Base-by-base conservation (phyloP, 768 basidiomycete species). In the Cubamyces lactineus region DNA sequence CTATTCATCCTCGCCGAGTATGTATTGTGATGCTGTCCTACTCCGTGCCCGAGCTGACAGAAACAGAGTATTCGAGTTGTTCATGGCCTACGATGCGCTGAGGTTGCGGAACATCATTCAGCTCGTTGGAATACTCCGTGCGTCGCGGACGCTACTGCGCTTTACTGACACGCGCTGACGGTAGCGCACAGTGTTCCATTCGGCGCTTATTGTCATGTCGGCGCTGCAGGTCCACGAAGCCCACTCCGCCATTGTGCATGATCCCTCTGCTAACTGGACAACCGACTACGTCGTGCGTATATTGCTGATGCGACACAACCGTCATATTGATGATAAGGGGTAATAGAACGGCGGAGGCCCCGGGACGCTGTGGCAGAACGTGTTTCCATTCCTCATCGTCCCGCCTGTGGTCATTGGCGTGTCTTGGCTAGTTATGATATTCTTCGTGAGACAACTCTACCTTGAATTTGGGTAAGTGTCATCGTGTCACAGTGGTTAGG, bases 41-140 rank as follows among this genome's bases (percentile, higher is more conserved):
- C 38, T 39, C 43, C 56, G 53, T 51, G 17, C 53, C 66, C 13
- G 60, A 17, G 43, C 13, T 30, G 38, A 41, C 56, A 17, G 15
- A 13, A 28, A 19, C 61, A 94, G 92, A 73, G 59, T 92, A 1
- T 94, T 94, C 63, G 91, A 93, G 68, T 74, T 92, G 6, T 75
- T 87, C 58, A 89, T 94, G 82, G 89, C 89, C 2, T 83, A 87
- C 64, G 92, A 94, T 78, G 92, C 92, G n/a, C 78, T 94, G 38
- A 81, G 87, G 28, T 66, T 87, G 63, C 84, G 92, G 63, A 94
- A 93, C 70, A 79, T 87, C 66, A 88, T 94, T 39, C 91, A 94
- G 71, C 76, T 94, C 2, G 70, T 88, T 3, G 91, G 91, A 39
- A 85, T 93, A 49, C 78, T 91, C 52, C 59, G 91, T 91, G 71